A percentile compares a stretch with the other conserved stretches of the same genome.
Conservation (phyloP, 192 early-diverging fungal genomes). For the Lobosporangium transversale region DNA sequence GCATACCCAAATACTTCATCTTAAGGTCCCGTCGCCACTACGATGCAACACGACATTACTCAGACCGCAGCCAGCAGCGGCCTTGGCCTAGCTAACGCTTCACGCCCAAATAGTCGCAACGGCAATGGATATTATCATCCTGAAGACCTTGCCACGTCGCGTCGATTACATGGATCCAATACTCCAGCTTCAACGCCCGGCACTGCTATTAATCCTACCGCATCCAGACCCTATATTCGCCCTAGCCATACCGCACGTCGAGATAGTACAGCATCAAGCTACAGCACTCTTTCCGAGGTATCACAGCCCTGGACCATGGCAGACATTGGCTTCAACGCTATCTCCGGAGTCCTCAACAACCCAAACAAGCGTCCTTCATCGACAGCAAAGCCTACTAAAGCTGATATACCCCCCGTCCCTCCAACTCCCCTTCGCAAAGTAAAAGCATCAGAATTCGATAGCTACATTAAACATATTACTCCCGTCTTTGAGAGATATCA, state of each 20-base stretch:
- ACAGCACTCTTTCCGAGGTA: constrained; percentile 45
- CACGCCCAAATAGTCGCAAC: constrained; percentile 38
- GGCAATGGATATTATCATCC: constrained; percentile 26
- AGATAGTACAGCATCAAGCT: constrained; percentile 55
- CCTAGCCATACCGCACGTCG: constrained; percentile 49
- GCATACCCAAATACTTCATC: too few species aligned
- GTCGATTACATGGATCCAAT: constrained; percentile 23
- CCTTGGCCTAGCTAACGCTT: not conserved
- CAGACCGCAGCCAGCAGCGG: not conserved
- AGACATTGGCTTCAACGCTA: constrained; percentile 81
- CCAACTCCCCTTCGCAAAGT: constrained; percentile 74
- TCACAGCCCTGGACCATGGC: constrained; percentile 51
- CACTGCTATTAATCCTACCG: constrained; percentile 1
- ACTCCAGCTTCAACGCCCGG: constrained; percentile 4
- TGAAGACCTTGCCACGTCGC: constrained; percentile 4
- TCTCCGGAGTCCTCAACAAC: constrained; percentile 78
- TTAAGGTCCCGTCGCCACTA: not conserved
- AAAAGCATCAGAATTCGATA: constrained; percentile 83
- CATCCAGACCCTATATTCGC: constrained; percentile 20
- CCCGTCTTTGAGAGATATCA: constrained; percentile 86
- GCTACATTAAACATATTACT: constrained; percentile 76
- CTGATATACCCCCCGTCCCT: constrained; percentile 65
- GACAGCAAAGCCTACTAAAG: constrained; percentile 60
- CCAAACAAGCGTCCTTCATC: constrained; percentile 62
- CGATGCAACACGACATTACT: constrained; percentile 28